phyloP scores from a whole-genome alignment of 139 green algal genomes.

The Chlamydomonas asymmetrica region DNA sequence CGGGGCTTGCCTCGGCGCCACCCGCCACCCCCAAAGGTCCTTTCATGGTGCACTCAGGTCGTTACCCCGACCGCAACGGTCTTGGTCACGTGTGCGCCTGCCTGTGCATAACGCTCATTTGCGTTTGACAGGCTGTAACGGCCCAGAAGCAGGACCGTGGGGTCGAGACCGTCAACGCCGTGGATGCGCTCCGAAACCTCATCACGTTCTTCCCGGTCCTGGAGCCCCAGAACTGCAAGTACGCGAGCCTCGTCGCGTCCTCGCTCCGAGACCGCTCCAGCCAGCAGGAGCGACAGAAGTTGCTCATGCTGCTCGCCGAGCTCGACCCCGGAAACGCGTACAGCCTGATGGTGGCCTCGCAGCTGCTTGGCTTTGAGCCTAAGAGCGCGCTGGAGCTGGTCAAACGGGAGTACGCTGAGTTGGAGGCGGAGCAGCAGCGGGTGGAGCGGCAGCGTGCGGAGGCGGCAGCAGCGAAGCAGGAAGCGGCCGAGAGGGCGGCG shows the following conservation, averaged over 20 bases:
- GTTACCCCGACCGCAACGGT: no score
- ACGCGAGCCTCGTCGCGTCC: conserved; percentile 22
- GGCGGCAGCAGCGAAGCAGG: not conserved
- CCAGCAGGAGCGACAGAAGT: conserved; percentile 13
- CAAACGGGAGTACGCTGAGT: not conserved
- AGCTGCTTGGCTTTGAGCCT: conserved; percentile 42
- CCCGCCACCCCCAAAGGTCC: no score
- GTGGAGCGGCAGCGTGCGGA: not conserved
- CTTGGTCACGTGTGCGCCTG: no score
- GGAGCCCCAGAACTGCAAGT: no score
- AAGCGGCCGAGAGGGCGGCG: not conserved
- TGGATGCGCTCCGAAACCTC: no score
- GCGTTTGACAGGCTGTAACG: no score
- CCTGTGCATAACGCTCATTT: no score
- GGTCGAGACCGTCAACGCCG: no score
- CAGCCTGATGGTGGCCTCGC: conserved; percentile 15
- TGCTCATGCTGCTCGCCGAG: conserved; percentile 39
- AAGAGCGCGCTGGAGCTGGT: conserved; percentile 19
- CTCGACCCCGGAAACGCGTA: conserved; percentile 31
- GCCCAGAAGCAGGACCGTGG: no score
- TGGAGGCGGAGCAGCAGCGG: not conserved
- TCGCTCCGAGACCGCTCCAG: conserved; percentile 10
- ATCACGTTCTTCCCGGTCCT: no score
- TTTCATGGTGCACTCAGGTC: no score
- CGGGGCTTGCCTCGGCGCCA: no score